Conservation (phyloP, 805 yeast genomes). For the Spathaspora arborariae region DNA sequence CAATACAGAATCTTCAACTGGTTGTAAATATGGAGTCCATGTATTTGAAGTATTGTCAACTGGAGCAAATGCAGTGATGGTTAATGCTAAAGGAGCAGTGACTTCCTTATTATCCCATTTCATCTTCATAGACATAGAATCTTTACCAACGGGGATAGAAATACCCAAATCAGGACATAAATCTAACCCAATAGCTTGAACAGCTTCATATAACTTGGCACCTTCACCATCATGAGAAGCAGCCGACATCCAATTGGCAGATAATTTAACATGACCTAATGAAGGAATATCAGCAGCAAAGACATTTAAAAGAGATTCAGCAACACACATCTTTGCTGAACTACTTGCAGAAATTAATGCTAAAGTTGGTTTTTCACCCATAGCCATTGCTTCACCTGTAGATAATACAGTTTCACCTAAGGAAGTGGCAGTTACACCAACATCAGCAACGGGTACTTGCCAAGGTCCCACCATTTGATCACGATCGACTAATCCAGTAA, state of each 20-base stretch:
- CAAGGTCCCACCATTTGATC: slow-evolving; percentile 99
- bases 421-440: slow-evolving; percentile 91
- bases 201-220: slow-evolving; percentile 90
- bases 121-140: slow-evolving; percentile 99
- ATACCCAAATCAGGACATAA: slow-evolving; percentile 91
- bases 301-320: slow-evolving; percentile 85
- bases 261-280: slow-evolving; percentile 71
- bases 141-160: slow-evolving; percentile 97
- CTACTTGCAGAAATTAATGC: slow-evolving; percentile 88
- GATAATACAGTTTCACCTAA: slow-evolving; percentile 64
- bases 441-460: slow-evolving; percentile 99
- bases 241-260: slow-evolving; percentile 99
- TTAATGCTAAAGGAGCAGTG: slow-evolving; percentile 89
- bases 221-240: slow-evolving; percentile 96
- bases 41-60: slow-evolving; percentile 81
- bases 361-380: slow-evolving; percentile 93
- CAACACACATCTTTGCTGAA: slow-evolving; percentile 92
- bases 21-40: slow-evolving; percentile 87
- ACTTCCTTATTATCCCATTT: slow-evolving; percentile 92
- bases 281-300: slow-evolving; percentile 85
- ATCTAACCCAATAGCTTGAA: slow-evolving; percentile 91
- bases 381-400: slow-evolving; percentile 96
- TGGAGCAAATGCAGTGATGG: slow-evolving; percentile 88
- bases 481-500: slow-evolving; percentile 93
- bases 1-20: slow-evolving; percentile 53